A percentile compares a stretch with the other conserved stretches of the same genome.
These are phyloP conservation scores for Paraphaeosphaeria minitans DNA, from an alignment of 2,329 filamentous ascomycete genomes.

Conservation along the genomic window DNA sequence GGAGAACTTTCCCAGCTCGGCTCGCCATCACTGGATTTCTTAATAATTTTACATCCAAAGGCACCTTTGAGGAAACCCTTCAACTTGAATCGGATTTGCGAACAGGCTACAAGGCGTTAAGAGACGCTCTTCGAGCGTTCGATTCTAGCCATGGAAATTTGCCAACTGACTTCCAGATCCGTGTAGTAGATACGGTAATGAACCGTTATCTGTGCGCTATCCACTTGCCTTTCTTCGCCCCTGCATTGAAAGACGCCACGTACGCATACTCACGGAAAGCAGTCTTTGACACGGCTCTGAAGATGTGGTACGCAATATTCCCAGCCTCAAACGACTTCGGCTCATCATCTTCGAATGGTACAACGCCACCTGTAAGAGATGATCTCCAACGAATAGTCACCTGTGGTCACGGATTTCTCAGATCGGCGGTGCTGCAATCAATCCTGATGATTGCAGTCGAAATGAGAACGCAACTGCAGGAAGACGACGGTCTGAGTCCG, in stretches of 20 bases:
- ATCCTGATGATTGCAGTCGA: slow-evolving; percentile 28
- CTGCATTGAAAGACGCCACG: slow-evolving; percentile 25
- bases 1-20: slow-evolving; percentile 45
- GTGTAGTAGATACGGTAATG: slow-evolving; percentile 32
- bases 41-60: slow-evolving; percentile 29
- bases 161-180: slow-evolving; percentile 22
- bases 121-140: slow-evolving; percentile 23
- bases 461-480: slow-evolving; percentile 28
- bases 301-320: slow-evolving; percentile 29
- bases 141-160: background rate
- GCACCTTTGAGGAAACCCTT: slow-evolving; percentile 37
- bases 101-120: slow-evolving; percentile 26
- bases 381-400: slow-evolving; percentile 29
- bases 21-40: slow-evolving; percentile 43
- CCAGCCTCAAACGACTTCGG: background rate
- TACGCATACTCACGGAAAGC: slow-evolving; percentile 37
- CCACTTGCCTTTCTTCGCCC: slow-evolving; percentile 32
- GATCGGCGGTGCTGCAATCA: slow-evolving; percentile 29
- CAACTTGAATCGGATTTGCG: slow-evolving; percentile 28
- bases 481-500: slow-evolving; percentile 30
- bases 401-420: slow-evolving; percentile 32
- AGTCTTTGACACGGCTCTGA: slow-evolving; percentile 32
- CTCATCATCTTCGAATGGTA: background rate
- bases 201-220: slow-evolving; percentile 33
- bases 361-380: slow-evolving; percentile 4